Base-by-base conservation (phyloP, 1,284 basidiomycete species). In the Boletus holoroseus region DNA sequence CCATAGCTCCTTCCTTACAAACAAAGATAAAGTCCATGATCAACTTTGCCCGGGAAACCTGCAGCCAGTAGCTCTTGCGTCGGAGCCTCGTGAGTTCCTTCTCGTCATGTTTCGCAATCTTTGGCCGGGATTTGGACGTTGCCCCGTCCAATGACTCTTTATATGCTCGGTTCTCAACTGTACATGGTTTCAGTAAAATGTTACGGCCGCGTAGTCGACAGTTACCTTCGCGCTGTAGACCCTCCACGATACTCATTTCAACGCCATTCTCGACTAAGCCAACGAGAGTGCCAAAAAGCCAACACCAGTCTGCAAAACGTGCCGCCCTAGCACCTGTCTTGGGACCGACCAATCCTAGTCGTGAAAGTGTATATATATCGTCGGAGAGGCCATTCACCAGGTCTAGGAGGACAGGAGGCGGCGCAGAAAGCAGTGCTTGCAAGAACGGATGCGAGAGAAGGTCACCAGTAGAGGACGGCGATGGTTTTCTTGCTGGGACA, bases 21-120 rank as follows among this genome's bases (percentile, higher is more conserved):
- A 89, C 88, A 68, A 90, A 91, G 56, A 89, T 77, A 52, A 91
- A 70, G 67, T 91, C 88, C 84, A 90, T 88, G 28, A 79, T 59
- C 52, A 91, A 71, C 71, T 91, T 91, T 49, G 74, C 70, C 48
- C 83, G 71, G 26, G 82, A 77, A 38, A 87, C 68, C 55, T 79
- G 79, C 46, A 91, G 71, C 88, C 88, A 91, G 62, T 84, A 82
- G 58, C 80, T 81, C 67, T 88, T 82, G 55, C 76, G 76, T 61
- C 77, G 77, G 41, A 91, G 74, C 45, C 83, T 73, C 46, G 70
- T 67, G 34, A 90, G 73, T 63, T 90, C 88, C 64, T 78, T 81
- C 58, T 86, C 82, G 60, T 88, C 87, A 6, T 79, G 58, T 63
- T 81, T 82, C 18, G 78, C 70, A 11, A 73, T 66, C 45, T 73